Base-by-base conservation (phyloP, 1,284 basidiomycete species). In the Trametes hirsuta region DNA sequence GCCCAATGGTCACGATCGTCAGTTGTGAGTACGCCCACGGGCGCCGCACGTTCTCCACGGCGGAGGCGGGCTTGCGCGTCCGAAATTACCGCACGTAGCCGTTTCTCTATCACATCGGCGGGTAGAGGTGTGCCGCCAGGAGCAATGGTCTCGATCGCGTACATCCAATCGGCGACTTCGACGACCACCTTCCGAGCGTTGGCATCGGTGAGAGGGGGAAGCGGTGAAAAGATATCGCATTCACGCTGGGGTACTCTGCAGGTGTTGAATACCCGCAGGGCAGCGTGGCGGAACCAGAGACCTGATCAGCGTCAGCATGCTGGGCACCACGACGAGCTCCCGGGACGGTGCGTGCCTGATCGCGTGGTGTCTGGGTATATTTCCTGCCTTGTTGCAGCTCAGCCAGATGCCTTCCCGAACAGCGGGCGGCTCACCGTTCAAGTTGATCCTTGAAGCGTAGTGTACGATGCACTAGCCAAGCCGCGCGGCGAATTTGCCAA, bases 1-100 rank as follows among this genome's bases (percentile, higher is more conserved):
- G 93, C 84, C 96, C 96, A 98, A 11, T 73, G 79, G 75, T 97
- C 93, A 65, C 96, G 81, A 42, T 90, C 81, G 70, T 96, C 94
- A 1, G 89, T 86, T 46, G 87, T 93, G 58, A 98, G 79, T 1
- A 91, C 80, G 14, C 93, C 89, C 6, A 98, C 79, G 41, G 84
- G 80, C 0, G 83, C 69, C 1, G 88, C 78, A 34, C 68, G 72
- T 63, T 93, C 88, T 15, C 86, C 87, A 0, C 64, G 71, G 3
- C 76, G 76, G 21, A 83, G 75, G 48, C 88, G 80, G 41, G 65
- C 67, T 44, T 81, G 76, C 0, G 87, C 94, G 72, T 98, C 95
- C 6, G 77, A 70, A 0, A 93, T 88, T 10, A 91, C 84, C 1
- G 81, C 81, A 66, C 82, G 80, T 37, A 98, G 74, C 10, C 85